Percentiles rank a stretch among this genome's conserved stretches.
Conservation (phyloP, 306 rosid species). For the Herpetospermum pedunculosum region DNA sequence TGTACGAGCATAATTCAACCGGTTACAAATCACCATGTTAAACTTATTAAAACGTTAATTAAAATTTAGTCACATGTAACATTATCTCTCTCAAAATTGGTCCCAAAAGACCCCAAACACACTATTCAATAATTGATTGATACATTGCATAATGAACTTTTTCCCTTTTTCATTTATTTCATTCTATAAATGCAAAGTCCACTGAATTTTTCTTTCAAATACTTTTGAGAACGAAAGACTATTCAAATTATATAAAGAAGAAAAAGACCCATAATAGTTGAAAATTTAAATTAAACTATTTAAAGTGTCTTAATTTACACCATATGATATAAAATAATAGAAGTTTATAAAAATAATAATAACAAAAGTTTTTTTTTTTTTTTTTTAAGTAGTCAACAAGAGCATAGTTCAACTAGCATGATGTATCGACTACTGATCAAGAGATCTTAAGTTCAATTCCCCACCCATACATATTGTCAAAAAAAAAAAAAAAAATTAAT, state of each 20-base stretch:
- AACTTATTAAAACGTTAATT: too few relatives aligned
- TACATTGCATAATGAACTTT: not conserved
- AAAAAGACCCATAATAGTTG: not conserved
- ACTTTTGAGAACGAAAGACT: not conserved
- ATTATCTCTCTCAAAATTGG: slow-evolving; percentile 4
- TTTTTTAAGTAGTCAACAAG: too few relatives aligned
- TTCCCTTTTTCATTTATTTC: not conserved
- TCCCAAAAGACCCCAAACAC: not conserved
- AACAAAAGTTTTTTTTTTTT: too few relatives aligned
- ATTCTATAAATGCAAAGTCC: not conserved
- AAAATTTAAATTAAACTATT: not conserved
- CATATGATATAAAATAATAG: too few relatives aligned
- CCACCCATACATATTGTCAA: too few relatives aligned
- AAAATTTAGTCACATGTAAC: not conserved
- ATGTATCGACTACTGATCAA: too few relatives aligned
- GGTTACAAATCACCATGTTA: too few relatives aligned
- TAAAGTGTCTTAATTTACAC: not conserved
- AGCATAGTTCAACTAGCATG: too few relatives aligned
- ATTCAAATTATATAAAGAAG: not conserved
- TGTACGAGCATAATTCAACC: too few relatives aligned
- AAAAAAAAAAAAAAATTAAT: too few relatives aligned
- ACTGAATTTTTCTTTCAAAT: not conserved
- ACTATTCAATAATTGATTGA: not conserved
- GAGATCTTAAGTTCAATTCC: too few relatives aligned
- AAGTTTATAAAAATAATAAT: too few relatives aligned